Percentiles rank a stretch among this genome's conserved stretches.
Conservation (phyloP, 139 green algal species). For the Yamagishiella unicocca region DNA sequence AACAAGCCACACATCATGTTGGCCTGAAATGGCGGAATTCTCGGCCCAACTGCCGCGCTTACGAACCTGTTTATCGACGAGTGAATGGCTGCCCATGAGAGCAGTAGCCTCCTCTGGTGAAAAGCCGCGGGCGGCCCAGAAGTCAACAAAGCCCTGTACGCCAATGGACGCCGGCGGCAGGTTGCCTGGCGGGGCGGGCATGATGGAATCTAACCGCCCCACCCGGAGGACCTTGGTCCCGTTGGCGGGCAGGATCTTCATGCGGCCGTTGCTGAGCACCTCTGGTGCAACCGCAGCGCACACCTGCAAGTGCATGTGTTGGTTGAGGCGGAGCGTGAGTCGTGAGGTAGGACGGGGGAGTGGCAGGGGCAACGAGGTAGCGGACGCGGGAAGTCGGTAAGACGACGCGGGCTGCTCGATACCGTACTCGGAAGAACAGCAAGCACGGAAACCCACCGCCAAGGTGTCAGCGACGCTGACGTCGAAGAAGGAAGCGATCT, state of each 20-base stretch:
- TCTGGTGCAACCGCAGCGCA: slow-evolving; percentile 4
- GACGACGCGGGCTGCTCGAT: not conserved
- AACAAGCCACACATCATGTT: too few relatives aligned
- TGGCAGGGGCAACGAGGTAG: too few relatives aligned
- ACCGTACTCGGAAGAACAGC: not conserved
- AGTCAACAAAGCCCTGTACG: not conserved
- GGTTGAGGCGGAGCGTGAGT: not conserved
- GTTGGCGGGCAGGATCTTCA: not conserved
- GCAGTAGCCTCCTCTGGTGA: not conserved
- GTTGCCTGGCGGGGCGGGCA: not conserved
- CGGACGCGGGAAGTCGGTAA: too few relatives aligned
- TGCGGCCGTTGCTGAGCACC: not conserved
- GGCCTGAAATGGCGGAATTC: not conserved
- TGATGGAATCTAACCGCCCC: not conserved
- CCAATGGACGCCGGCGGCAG: not conserved
- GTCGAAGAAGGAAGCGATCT: slow-evolving; percentile 15
- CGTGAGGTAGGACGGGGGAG: too few relatives aligned
- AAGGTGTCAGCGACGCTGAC: not conserved
- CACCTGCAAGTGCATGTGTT: not conserved
- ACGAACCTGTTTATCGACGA: not conserved
- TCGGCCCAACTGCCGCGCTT: not conserved
- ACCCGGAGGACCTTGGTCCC: not conserved
- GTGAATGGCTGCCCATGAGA: slow-evolving; percentile 14
- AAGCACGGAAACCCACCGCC: not conserved
- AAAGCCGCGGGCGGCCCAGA: not conserved